A percentile compares a stretch with the other conserved stretches of the same genome.
Evolutionary conservation across 73 alveolate species (phyloP).

Genomic region (Diophrys sp.): DNA sequence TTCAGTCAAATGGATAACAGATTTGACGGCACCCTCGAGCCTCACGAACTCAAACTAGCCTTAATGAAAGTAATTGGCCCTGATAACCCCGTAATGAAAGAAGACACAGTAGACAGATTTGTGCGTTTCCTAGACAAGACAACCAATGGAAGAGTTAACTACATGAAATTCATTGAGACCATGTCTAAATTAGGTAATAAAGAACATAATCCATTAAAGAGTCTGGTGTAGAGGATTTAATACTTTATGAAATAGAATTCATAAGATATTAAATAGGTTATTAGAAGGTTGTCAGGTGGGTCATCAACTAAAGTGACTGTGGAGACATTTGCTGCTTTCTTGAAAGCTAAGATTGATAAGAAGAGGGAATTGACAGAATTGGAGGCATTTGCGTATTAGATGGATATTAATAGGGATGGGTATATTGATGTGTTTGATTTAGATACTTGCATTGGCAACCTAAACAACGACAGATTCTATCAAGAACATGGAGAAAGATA

Average conservation of each 20-base stretch:
- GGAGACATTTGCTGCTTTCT: conserved; percentile 35
- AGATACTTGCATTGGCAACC: conserved; percentile 21
- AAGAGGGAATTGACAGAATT: conserved; percentile 49
- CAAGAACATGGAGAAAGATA: conserved; percentile 12
- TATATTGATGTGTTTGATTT: conserved; percentile 14
- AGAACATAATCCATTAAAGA: conserved; percentile 59
- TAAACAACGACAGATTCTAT: conserved; percentile 15
- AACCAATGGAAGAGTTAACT: conserved; percentile 37
- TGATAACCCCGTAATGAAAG: conserved; percentile 13
- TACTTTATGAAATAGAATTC: conserved; percentile 39
- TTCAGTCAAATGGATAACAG: conserved; percentile 13
- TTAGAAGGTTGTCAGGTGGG: conserved; percentile 30
- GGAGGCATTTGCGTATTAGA: conserved; percentile 17
- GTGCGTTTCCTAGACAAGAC: conserved; percentile 56
- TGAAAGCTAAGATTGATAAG: conserved; percentile 44
- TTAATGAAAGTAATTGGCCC: conserved; percentile 24
- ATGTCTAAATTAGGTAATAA: conserved; percentile 33
- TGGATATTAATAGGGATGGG: conserved; percentile 54
- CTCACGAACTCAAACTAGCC: conserved; percentile 36
- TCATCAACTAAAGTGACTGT: conserved; percentile 26
- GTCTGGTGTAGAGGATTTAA: conserved; percentile 30
- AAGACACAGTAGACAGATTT: conserved; percentile 34
- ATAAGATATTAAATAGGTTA: conserved; percentile 8
- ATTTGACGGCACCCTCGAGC: conserved; percentile 46
- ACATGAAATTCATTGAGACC: conserved; percentile 27